Base-by-base conservation (phyloP, 2,329 filamentous ascomycete genomes). In the Calonectria henricotiae region DNA sequence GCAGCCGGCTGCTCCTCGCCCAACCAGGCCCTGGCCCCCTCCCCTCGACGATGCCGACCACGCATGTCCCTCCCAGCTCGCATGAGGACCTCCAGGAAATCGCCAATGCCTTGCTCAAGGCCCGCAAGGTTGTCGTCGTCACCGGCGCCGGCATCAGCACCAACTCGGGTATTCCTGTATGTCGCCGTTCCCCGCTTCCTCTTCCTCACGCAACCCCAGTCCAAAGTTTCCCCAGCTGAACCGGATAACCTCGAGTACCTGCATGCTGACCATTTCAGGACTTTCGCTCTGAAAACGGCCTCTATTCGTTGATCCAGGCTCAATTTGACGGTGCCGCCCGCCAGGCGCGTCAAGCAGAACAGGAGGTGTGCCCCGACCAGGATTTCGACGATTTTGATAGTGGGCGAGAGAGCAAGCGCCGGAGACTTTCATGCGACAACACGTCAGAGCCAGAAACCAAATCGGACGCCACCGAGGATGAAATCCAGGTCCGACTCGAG, bases 71-170 rank as follows among this genome's bases (percentile, higher is more conserved):
- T 46, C 84, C 87, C 11, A 82, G 83, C 46, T 86, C 88, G 71
- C 82, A 85, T 73, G 84, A 87, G 72, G 83, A 86, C 62, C 85
- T 94, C n/a, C 90, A 92, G 75, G 83, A 88, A 37, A 89, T 94
- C 73, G 91, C 92, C 76, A 88, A 93, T 77, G 82, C 85, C 4
- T 82, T 94, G 51, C 87, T 88, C 72, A 91, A 90, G 79, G 88
- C 92, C 12, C 89, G 87, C 71, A 93, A 92, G 79, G 86, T 93
- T n/a, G 86, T 94, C 9, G 89, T 94, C 23, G 85, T 94, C 37
- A 94, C 92, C 0, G 92, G 92, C 61, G 92, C 92, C 60, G 92
- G 92, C 63, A 94, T 94, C 78, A 93, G 91, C 78, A 94, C 92
- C 62, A 94, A 93, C 79, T 93, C 91, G 72, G 92, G 92, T 66